A percentile compares a stretch with the other conserved stretches of the same genome.
Evolutionary conservation across 108 stramenopile species (phyloP).

Genomic region (Cylindrotheca closterium): DNA sequence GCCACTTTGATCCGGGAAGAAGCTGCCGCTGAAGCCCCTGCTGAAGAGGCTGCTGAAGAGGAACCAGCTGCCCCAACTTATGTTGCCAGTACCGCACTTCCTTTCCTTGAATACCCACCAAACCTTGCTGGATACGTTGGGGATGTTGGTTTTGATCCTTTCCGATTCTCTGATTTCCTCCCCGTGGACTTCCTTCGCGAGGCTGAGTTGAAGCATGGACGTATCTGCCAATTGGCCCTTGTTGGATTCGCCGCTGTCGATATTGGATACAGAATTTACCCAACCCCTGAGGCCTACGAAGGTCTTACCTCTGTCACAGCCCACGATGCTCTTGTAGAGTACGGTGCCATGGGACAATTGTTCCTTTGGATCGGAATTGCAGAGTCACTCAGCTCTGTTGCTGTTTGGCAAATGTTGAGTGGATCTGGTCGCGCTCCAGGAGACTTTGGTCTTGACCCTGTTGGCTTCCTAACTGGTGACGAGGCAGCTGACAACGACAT

Average conservation of each 20-base stretch:
- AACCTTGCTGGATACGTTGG: slow-evolving; percentile 89
- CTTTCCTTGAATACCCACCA: slow-evolving; percentile 89
- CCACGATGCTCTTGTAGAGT: slow-evolving; percentile 77
- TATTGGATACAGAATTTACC: slow-evolving; percentile 75
- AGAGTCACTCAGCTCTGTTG: slow-evolving; percentile 67
- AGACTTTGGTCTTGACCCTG: slow-evolving; percentile 88
- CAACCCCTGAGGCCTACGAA: slow-evolving; percentile 74
- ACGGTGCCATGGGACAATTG: slow-evolving; percentile 81
- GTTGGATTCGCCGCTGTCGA: slow-evolving; percentile 92
- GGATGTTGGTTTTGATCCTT: slow-evolving; percentile 92
- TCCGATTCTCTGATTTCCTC: slow-evolving; percentile 85
- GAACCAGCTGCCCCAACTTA: slow-evolving; percentile 24
- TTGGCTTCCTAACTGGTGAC: slow-evolving; percentile 70
- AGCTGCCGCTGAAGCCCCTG: slow-evolving; percentile 7
- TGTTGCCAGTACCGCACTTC: slow-evolving; percentile 63
- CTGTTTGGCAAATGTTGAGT: slow-evolving; percentile 83
- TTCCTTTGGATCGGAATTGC: slow-evolving; percentile 70
- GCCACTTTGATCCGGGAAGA: slow-evolving; percentile 21
- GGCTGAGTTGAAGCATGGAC: slow-evolving; percentile 96
- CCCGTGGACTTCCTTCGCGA: slow-evolving; percentile 91
- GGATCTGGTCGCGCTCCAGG: slow-evolving; percentile 93
- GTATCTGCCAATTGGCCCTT: slow-evolving; percentile 91
- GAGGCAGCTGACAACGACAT: slow-evolving; percentile 64
- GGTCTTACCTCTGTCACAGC: slow-evolving; percentile 82
- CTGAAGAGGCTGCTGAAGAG: slow-evolving; percentile 9